Base-by-base conservation (phyloP, 1,284 basidiomycete genomes). In the Cronartium quercuum region DNA sequence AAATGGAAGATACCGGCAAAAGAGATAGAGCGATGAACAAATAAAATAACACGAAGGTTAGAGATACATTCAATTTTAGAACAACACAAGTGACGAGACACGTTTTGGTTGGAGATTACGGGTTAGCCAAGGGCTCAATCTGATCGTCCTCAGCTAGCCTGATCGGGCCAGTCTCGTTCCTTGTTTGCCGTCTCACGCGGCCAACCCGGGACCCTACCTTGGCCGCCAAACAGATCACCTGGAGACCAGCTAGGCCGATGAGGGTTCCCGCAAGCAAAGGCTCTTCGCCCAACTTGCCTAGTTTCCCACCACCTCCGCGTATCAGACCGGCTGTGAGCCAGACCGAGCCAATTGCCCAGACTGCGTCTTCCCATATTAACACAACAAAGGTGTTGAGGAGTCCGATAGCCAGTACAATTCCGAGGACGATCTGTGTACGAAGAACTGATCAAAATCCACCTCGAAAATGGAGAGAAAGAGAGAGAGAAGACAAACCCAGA, bases 271-370 rank as follows among this genome's bases (percentile, higher is more conserved):
- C 51, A 35, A 74, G 41, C 38, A 66, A 64, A 18, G 71, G 71
- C 15, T 63, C 63, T 40, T 74, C 71, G 41, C 47, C 41, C n/a
- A 74, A 51, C 61, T 62, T 74, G 15, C 65, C 62, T n/a, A 74
- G 38, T 13, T 34, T 60, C 12, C 64, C 64, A 18, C 65, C 41
- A 40, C 64, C 62, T 18, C 65, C 58, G 15, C 64, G 44, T 24
- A 74, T 38, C 6, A 74, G n/a, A 24, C 42, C 63, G 35, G 65
- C 58, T 21, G 71, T 66, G 13, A 74, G 41, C 37, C 65, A 74
- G 24, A 74, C 63, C 3, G 65, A 63, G 18, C 62, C 71, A n/a
- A 74, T n/a, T 35, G 65, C 66, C 35, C 71, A 64, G 12, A 74
- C 24, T 40, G 66, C 41, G 24, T 74, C 71, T 42, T 66, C 57